Evolutionary conservation across 177 flowering plant species (phyloP), one percentile per base, ranked within the genome.

Genomic region (Vitis hybrid): DNA sequence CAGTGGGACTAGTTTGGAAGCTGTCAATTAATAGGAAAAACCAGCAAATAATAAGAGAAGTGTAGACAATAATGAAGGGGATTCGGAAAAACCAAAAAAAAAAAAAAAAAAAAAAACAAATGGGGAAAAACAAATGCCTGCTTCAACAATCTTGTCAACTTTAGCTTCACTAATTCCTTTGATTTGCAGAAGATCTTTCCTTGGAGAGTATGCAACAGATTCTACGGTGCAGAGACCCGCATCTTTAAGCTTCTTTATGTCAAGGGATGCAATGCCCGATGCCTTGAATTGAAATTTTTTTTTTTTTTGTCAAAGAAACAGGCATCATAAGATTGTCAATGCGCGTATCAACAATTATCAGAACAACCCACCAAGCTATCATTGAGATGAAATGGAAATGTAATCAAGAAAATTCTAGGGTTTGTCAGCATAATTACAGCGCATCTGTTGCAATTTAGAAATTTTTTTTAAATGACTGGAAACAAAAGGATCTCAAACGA

Each of bases 121-220:
- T 48, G 52, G 20, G 53, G 48, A 6, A 55, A 29, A 26, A 19
- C 3, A 15, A 79, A 59, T 81, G 74, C 98, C 98, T 77, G 98
- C 99, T 82, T 93, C 98, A 19, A 93, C 81, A 71, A 93, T 90
- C 79, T 91, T 94, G 77, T 94, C 98, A 67, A 94, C 98, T 84
- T 93, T 94, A 64, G 97, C 94, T 70, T 94, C 99, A 73, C 98
- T 93, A 57, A 94, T 93, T 70, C 99, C 98, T 79, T 94, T 94
- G 45, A 94, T 93, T 69, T 88, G 99, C 69, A 93, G 81, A 68
- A 94, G 92, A 58, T 94, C 97, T 75, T 93, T 94, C 76, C 98
- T 83, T 9, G 99, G 96, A 70, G 95, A 77, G 73, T 87, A 91
- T 54, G 84, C 94, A 76, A 94, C 97, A 75, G 97, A 77, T 80